Percentiles rank a stretch among this genome's conserved stretches.
Evolutionary conservation across 1,284 basidiomycete genomes (phyloP).

Genomic region (Heterobasidion parviporum): DNA sequence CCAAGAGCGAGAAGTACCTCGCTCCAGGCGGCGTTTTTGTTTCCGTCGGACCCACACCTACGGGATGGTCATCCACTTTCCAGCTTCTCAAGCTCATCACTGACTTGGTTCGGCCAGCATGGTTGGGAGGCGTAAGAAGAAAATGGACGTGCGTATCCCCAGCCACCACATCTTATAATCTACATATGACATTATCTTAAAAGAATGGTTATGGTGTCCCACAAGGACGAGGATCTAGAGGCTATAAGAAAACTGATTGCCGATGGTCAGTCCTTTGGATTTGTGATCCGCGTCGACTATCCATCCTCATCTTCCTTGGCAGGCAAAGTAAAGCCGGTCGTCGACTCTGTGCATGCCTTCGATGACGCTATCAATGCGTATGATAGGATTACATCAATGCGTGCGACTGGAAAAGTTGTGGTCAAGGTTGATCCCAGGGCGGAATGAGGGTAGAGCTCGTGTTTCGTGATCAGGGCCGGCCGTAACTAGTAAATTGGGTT

Average conservation of each 20-base stretch:
- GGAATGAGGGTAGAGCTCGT: not conserved
- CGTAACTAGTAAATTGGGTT: no score
- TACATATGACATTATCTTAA: not conserved
- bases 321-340: slow-evolving; percentile 47
- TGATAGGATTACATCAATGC: slow-evolving; percentile 42
- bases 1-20: slow-evolving; percentile 33
- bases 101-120: slow-evolving; percentile 25
- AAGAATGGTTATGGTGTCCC: slow-evolving; percentile 23
- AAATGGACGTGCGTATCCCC: slow-evolving; percentile 30
- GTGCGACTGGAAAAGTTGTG: slow-evolving; percentile 58
- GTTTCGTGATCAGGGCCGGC: no score
- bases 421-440: slow-evolving; percentile 28
- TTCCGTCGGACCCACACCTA: slow-evolving; percentile 31
- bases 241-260: slow-evolving; percentile 29
- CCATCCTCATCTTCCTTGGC: slow-evolving; percentile 1
- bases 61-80: slow-evolving; percentile 3
- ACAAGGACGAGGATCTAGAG: slow-evolving; percentile 27
- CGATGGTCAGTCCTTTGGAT: slow-evolving; percentile 26
- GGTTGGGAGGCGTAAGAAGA: slow-evolving; percentile 40
- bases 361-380: slow-evolving; percentile 54
- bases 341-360: slow-evolving; percentile 56
- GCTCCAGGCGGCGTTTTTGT: slow-evolving; percentile 37
- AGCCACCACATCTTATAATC: not conserved
- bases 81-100: slow-evolving; percentile 14
- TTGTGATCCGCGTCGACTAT: not conserved